Base-by-base conservation (phyloP, 805 yeast genomes). In the Saturnispora zaruensis region DNA sequence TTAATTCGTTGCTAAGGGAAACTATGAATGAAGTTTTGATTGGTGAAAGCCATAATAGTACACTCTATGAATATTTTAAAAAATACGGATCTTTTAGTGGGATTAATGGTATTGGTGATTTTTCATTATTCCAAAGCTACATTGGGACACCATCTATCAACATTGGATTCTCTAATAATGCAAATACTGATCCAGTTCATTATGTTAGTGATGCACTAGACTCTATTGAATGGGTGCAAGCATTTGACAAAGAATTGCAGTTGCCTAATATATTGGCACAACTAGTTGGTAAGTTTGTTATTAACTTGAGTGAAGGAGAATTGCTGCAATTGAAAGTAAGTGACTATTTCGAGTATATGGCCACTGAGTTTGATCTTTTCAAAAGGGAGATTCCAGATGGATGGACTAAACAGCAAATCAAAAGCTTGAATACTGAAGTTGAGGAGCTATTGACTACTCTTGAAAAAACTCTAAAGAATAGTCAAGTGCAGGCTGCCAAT, bases 61-160 rank as follows among this genome's bases (percentile, higher is more conserved):
- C 77, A 0, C 66, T 83, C 26, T 69, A 62, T 55, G 78, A 81
- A 32, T 76, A 77, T 57, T 80, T 79, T 70, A 56, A 62, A 7
- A 58, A 59, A 14, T 61, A 69, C 37, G 69, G 70, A 7, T 58
- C 67, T 0, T 67, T 79, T 44, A 62, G 58, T 3, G 59, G 67
- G 20, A 77, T 79, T 2, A 72, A 78, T 8, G 76, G 77, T 6
- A 51, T 61, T 47, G 70, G 82, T 1, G 84, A 79, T 58, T 76
- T 70, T 57, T 71, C 78, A 2, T 79, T 78, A 8, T 81, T 82
- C 56, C 86, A 82, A 62, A 76, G 77, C 57, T 81, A 78, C 59
- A 61, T 82, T 55, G 90, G 88, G 5, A 75, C 84, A 37, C 86
- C 90, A 2, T 73, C 84, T 0, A 71, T 79, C 9, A 73, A 73